Percentiles rank a stretch among this genome's conserved stretches.
Evolutionary conservation across 2,329 filamentous ascomycete genomes (phyloP).

Genomic region (Fusarium temperatum): DNA sequence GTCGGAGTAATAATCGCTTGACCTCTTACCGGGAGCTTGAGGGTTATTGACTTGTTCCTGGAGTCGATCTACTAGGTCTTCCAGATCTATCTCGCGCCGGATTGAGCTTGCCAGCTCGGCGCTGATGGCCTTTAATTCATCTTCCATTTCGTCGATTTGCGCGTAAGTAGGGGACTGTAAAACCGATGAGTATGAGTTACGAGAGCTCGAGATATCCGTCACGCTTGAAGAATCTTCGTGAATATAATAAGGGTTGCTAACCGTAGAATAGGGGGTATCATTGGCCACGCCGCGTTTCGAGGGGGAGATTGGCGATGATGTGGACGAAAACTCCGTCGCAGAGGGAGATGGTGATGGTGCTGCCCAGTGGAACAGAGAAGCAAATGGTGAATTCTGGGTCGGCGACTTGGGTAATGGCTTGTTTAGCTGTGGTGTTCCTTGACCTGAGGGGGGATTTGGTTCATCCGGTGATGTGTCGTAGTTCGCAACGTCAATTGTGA

Average conservation of each 20-base stretch:
- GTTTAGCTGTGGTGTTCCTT: conserved; percentile 54
- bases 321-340: conserved; percentile 61
- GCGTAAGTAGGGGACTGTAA: conserved; percentile 56
- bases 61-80: conserved; percentile 89
- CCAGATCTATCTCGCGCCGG: conserved; percentile 92
- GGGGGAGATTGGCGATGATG: conserved; percentile 62
- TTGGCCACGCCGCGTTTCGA: conserved; percentile 48
- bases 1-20: conserved; percentile 98
- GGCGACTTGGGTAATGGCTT: conserved; percentile 66
- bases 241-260: conserved; percentile 44
- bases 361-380: conserved; percentile 64
- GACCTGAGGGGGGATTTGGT: conserved; percentile 42
- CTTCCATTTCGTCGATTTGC: conserved; percentile 88
- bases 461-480: conserved; percentile 39
- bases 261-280: conserved; percentile 44
- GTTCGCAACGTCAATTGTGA: conserved; percentile 46
- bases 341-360: conserved; percentile 58
- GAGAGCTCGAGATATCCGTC: conserved; percentile 58
- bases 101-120: conserved; percentile 93
- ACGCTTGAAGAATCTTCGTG: conserved; percentile 48
- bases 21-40: conserved; percentile 71
- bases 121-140: conserved; percentile 92
- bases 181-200: conserved; percentile 61
- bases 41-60: conserved; percentile 77
- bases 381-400: conserved; percentile 57